phyloP scores from a whole-genome alignment of 768 basidiomycete species.

The Russula olivacea region DNA sequence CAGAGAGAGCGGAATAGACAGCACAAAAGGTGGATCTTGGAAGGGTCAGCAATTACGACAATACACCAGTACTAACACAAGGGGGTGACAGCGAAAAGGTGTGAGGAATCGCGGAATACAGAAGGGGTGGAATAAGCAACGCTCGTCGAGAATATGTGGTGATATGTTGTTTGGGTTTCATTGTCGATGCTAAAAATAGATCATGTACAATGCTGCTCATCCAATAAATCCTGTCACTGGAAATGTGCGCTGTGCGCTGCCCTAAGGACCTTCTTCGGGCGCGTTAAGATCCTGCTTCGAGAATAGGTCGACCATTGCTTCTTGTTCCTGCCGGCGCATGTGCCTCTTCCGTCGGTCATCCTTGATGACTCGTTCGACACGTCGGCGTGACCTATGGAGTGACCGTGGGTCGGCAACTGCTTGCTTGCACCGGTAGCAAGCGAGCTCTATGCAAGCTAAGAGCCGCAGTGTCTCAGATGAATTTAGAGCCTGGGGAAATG shows the following conservation, averaged over 20 bases:
- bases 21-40: conserved; percentile 10
- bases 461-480: conserved; percentile 78
- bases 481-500: conserved; percentile 56
- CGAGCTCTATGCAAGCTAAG: conserved; percentile 78
- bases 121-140: conserved; percentile 1
- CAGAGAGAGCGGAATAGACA: conserved; percentile 14
- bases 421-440: conserved; percentile 72
- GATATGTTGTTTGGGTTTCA: conserved; percentile 8
- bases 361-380: conserved; percentile 76
- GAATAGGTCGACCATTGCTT: conserved; percentile 76
- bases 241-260: background rate
- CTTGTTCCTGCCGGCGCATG: conserved; percentile 77
- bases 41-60: conserved; percentile 1
- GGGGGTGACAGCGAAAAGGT: background rate
- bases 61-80: conserved; percentile 6
- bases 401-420: conserved; percentile 60
- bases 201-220: conserved; percentile 22
- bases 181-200: conserved; percentile 16
- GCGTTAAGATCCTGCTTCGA: conserved; percentile 44
- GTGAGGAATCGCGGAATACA: conserved; percentile 6
- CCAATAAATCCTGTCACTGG: conserved; percentile 20
- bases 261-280: conserved; percentile 4
- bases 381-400: conserved; percentile 59
- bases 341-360: conserved; percentile 79
- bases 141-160: background rate